These are phyloP conservation scores for Ganoderma resinaceum DNA, from an alignment of 1,284 basidiomycete genomes.

Conservation along the genomic window DNA sequence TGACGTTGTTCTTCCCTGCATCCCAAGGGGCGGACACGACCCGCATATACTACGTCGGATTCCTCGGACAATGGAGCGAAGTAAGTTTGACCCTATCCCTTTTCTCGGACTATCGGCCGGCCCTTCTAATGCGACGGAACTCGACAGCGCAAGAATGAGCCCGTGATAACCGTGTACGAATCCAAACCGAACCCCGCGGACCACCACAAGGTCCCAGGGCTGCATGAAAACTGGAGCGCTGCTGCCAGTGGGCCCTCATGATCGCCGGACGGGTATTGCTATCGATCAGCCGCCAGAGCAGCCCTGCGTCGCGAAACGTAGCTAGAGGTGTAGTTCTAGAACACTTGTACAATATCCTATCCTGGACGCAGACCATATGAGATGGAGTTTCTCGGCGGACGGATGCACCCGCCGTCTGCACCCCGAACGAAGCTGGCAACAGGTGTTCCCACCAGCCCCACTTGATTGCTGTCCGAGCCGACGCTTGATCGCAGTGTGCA, in stretches of 20 bases:
- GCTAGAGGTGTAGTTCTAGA: neutral
- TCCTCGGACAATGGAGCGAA: constrained; percentile 81
- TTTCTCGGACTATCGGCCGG: neutral
- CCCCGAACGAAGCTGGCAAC: no score
- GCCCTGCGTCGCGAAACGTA: no score
- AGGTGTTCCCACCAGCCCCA: no score
- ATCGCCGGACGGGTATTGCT: neutral
- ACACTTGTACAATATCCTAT: neutral
- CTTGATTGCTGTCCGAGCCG: no score
- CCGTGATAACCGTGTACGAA: constrained; percentile 81
- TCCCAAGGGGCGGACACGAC: constrained; percentile 77
- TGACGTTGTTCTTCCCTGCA: constrained; percentile 78
- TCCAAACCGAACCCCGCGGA: constrained; percentile 81
- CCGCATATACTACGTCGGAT: constrained; percentile 78
- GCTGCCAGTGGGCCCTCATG: constrained; percentile 35
- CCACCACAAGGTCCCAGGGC: constrained; percentile 81
- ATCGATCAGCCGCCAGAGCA: no score
- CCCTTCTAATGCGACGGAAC: neutral
- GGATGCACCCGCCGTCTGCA: no score
- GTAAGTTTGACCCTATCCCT: constrained; percentile 47
- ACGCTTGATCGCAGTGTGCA: no score
- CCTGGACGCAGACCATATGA: neutral
- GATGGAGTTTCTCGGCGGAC: no score
- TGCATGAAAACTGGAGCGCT: constrained; percentile 60
- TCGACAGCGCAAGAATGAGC: constrained; percentile 66